Evolutionary conservation across 139 green algal genomes (phyloP).

Genomic region (Coccomyxa sp.): DNA sequence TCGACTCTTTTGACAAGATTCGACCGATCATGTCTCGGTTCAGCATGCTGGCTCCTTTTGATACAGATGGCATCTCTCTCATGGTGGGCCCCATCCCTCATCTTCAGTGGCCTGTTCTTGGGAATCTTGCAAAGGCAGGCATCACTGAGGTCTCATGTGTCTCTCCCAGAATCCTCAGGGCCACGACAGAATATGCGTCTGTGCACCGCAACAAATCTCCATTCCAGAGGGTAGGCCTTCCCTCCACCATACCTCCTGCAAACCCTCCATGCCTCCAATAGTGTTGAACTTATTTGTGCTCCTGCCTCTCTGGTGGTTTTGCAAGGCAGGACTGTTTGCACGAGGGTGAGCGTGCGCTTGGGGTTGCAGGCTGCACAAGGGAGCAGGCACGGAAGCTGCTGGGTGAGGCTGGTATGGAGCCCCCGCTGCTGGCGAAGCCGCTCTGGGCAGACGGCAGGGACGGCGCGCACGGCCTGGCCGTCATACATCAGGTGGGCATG

Average conservation of each 20-base stretch:
- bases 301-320: not conserved
- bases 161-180: not conserved
- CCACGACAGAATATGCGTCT: not conserved
- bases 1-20: slow-evolving; percentile 54
- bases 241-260: not conserved
- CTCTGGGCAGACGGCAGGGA: slow-evolving; percentile 74
- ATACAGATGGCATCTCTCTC: not conserved
- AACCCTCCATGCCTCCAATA: not conserved
- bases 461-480: slow-evolving; percentile 68
- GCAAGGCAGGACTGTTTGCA: not conserved
- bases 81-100: not conserved
- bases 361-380: slow-evolving; percentile 13
- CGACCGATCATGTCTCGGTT: slow-evolving; percentile 44
- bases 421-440: slow-evolving; percentile 78
- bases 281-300: not conserved
- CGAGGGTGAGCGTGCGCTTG: not conserved
- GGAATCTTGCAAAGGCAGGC: not conserved
- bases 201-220: not conserved
- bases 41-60: slow-evolving; percentile 56
- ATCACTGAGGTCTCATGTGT: not conserved
- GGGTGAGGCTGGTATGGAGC: slow-evolving; percentile 29
- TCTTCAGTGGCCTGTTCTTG: too few species aligned
- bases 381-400: slow-evolving; percentile 25
- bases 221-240: not conserved
- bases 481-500: slow-evolving; percentile 48